phyloP scores from a whole-genome alignment of 345 rosid species.

The Lepidium sativum region DNA sequence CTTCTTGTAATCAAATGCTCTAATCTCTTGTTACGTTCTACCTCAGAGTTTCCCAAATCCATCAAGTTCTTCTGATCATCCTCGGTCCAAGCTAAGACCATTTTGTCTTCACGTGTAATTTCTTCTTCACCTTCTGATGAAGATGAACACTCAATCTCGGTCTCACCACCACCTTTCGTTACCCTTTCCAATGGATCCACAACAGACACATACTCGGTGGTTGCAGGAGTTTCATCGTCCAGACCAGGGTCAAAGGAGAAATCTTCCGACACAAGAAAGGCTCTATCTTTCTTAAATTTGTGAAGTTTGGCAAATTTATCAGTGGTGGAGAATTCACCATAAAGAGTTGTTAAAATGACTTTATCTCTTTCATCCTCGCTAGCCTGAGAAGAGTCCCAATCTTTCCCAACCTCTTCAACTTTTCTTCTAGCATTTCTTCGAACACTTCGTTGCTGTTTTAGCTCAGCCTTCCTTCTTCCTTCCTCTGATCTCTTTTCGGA shows the following conservation, averaged over 20 bases:
- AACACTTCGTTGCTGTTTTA: conserved; percentile 37
- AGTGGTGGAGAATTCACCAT: conserved; percentile 7
- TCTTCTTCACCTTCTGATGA: conserved; percentile 33
- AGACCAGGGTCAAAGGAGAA: not conserved
- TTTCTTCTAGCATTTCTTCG: conserved; percentile 37
- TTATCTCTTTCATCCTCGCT: conserved; percentile 17
- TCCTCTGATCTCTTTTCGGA: conserved; percentile 8
- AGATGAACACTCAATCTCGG: conserved; percentile 26
- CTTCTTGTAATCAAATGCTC: conserved; percentile 66
- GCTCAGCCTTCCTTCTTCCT: conserved; percentile 18
- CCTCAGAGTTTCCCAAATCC: conserved; percentile 70
- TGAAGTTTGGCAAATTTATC: not conserved
- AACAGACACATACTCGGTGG: not conserved
- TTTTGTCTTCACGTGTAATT: conserved; percentile 21
- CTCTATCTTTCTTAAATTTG: conserved; percentile 10
- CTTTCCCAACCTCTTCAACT: conserved; percentile 30
- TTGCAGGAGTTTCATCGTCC: not conserved
- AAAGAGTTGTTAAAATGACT: conserved; percentile 11
- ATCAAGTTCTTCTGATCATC: conserved; percentile 69
- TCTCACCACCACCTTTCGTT: conserved; percentile 19
- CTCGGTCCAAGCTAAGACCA: conserved; percentile 58
- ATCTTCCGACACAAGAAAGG: conserved; percentile 10
- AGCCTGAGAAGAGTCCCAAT: conserved; percentile 28
- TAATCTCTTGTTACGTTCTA: conserved; percentile 63
- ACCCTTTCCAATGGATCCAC: conserved; percentile 7